Evolutionary conservation across 1,139 yeast species (phyloP), one percentile per base, ranked within the genome.

Genomic region (Blastobotrys arbuscula): DNA sequence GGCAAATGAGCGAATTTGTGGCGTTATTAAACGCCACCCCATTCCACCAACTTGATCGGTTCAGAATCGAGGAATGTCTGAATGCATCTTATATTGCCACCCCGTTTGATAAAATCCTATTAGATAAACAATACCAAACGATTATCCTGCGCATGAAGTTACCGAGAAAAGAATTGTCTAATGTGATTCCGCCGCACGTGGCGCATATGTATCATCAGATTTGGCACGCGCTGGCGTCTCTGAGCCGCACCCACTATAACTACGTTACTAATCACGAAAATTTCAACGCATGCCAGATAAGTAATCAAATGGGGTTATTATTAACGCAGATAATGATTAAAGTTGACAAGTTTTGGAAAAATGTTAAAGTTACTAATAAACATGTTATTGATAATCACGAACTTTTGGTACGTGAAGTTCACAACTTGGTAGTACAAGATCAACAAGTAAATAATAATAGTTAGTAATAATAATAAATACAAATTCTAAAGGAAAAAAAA

Each of bases 1-100:
- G 44, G 15, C 24, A 30, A 10, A 47, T 47, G 51, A 37, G 50
- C 6, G 50, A 48, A 20, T 46, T 54, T 31, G 12, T 50, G n/a
- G 4, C 34, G 5, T 33, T 26, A 24, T 16, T 51, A 5, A 31
- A 47, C 24, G 3, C 7, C 13, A 7, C 18, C 9, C 40, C 15
- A 15, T 5, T 37, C 8, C 31, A 18, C 5, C 13, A 39, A 10
- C 10, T 51, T 12, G 48, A 51, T 23, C 43, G 52, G 33, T 50
- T 52, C 34, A 23, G 38, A n/a, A 45, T 52, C 10, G 42, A 45
- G 18, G 51, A 49, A 39, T 35, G 19, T 10, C 16, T 54, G 10
- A 46, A 43, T 12, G 53, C 49, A 35, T 28, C 35, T 16, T 28
- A 34, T 24, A 23, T 2, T 21, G 4, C n/a, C 28, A 16, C 15